Evolutionary conservation across 768 basidiomycete species (phyloP), one percentile per base, ranked within the genome.

Genomic region (Candolleomyces aberdarensis): DNA sequence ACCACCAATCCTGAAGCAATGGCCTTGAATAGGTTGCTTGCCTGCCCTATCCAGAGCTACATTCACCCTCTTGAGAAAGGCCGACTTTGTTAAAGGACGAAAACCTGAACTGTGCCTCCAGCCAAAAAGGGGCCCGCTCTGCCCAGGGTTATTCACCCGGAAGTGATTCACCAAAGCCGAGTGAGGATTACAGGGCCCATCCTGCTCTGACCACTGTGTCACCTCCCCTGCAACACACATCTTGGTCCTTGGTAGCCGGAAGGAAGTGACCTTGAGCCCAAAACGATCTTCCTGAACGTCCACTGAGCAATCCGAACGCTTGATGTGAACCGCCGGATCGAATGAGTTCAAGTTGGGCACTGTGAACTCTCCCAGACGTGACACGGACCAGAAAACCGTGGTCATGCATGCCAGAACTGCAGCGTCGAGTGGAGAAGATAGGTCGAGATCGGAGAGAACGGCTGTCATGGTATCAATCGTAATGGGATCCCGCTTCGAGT

Each of bases 171-270:
- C 11, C 1, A 72, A 39, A 4, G 70, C 68, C 0, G 59, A 47
- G 1, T 17, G 32, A 0, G 68, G 71, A 44, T 72, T 69, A 0
- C 60, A 44, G 0, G 44, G 3, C 5, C 68, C 66, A 0, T 57
- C 14, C 40, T 74, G 74, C 4, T 40, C 22, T 1, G 54, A 17
- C 60, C 60, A 61, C 32, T 50, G 49, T 1, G 56, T 26, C 39
- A 50, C 53, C 19, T 61, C 54, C 0, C 60, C 60, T 3, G 4
- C 29, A 7, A 26, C 15, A 0, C 60, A 43, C 0, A 62, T 46
- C 48, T 78, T 76, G 0, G 74, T 76, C 5, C 55, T 15, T 0
- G 70, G 73, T 0, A 77, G 10, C 50, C 63, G 64, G 44, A 78
- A 66, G 7, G 70, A 62, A 0, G 67, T 74, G 1, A 61, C 59